Evolutionary conservation across 2,329 filamentous ascomycete genomes (phyloP).

Genomic region (Thielaviopsis musarum): DNA sequence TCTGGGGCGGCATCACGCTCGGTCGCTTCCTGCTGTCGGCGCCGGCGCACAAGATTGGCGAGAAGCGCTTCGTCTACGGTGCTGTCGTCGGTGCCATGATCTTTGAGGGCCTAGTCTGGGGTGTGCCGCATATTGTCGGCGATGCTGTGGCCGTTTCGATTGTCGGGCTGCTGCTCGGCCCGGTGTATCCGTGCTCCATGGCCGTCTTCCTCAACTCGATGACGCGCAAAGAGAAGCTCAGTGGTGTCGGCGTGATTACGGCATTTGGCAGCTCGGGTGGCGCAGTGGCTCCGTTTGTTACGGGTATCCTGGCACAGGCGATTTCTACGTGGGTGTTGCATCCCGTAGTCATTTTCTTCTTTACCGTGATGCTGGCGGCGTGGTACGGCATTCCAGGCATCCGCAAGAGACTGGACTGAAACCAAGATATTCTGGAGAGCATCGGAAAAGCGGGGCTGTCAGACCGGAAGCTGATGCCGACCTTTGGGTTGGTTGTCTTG

Average conservation of each 20-base stretch:
- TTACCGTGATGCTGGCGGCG: constrained; percentile 45
- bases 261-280: constrained; percentile 55
- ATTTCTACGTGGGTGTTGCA: constrained; percentile 46
- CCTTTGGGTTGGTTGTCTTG: background rate
- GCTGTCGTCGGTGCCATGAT: constrained; percentile 43
- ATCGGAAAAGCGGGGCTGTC: background rate
- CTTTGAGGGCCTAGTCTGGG: constrained; percentile 66
- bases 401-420: constrained; percentile 43
- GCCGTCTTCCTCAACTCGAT: constrained; percentile 46
- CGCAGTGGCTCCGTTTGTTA: constrained; percentile 48
- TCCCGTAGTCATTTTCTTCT: constrained; percentile 51
- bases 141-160: constrained; percentile 51
- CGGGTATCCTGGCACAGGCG: constrained; percentile 44
- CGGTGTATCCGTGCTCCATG: constrained; percentile 59
- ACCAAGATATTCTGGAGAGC: background rate
- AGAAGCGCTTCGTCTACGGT: constrained; percentile 49
- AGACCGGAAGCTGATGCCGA: too few relatives aligned
- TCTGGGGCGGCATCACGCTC: constrained; percentile 58
- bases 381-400: constrained; percentile 44
- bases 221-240: constrained; percentile 41
- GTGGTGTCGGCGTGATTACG: constrained; percentile 49
- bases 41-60: constrained; percentile 49
- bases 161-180: constrained; percentile 59
- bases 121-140: constrained; percentile 57
- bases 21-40: constrained; percentile 57